Conservation (phyloP, 768 basidiomycete genomes). For the Mycena chlorophos region DNA sequence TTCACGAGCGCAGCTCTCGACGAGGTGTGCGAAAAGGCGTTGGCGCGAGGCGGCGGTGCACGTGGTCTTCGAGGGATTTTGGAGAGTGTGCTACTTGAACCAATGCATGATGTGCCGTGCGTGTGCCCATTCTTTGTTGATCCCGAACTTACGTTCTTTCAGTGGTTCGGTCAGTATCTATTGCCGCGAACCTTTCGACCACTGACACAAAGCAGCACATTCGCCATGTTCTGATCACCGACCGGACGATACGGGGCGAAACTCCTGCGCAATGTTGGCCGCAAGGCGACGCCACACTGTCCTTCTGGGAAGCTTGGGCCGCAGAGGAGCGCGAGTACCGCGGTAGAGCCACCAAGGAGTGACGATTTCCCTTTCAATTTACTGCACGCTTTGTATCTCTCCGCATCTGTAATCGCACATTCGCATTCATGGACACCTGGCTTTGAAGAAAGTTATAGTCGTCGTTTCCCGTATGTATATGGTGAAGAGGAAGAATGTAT, state of each 20-base stretch:
- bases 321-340: constrained; percentile 52
- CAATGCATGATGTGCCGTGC: constrained; percentile 93
- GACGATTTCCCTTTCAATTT: background rate
- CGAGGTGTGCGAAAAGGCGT: constrained; percentile 78
- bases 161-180: constrained; percentile 64
- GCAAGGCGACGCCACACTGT: constrained; percentile 55
- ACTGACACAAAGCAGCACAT: constrained; percentile 52
- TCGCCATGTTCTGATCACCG: constrained; percentile 79
- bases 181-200: background rate
- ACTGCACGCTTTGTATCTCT: background rate
- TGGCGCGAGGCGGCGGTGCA: constrained; percentile 85
- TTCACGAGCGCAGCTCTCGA: constrained; percentile 82
- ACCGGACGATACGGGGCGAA: constrained; percentile 65
- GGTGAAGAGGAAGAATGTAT: background rate
- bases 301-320: constrained; percentile 80
- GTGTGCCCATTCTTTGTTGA: constrained; percentile 31
- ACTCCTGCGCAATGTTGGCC: constrained; percentile 74
- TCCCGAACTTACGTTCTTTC: constrained; percentile 7
- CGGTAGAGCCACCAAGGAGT: constrained; percentile 7
- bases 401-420: background rate
- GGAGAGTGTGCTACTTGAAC: constrained; percentile 81
- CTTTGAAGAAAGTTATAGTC: constrained; percentile 21
- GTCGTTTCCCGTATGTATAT: constrained; percentile 12
- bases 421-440: constrained; percentile 10
- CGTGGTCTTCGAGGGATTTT: constrained; percentile 87